Evolutionary conservation across 164 flowering plant genomes (phyloP).

Genomic region (Vitis amurensis): DNA sequence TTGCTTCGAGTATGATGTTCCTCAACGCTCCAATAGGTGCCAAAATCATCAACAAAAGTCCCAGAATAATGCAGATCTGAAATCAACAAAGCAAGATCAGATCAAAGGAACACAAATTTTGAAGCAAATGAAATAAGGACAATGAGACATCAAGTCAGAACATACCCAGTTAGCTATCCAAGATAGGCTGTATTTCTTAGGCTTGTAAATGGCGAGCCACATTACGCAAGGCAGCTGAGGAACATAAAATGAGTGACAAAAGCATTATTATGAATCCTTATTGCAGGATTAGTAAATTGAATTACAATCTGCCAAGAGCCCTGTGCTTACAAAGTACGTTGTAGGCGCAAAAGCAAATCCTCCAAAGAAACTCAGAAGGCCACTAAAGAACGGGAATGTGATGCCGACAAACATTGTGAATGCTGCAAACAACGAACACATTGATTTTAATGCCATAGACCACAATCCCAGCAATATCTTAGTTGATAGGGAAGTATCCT

Average conservation of each 20-base stretch:
- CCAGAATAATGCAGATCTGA: slow-evolving; percentile 50
- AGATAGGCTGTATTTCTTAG: slow-evolving; percentile 16
- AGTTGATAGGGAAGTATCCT: not conserved
- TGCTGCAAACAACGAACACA: slow-evolving; percentile 22
- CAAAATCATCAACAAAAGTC: slow-evolving; percentile 33
- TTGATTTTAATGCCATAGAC: not conserved
- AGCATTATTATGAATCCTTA: not conserved
- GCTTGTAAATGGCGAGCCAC: slow-evolving; percentile 23
- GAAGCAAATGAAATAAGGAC: not conserved
- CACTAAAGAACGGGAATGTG: slow-evolving; percentile 58
- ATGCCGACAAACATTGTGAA: slow-evolving; percentile 48
- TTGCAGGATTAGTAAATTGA: not conserved
- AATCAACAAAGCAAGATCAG: slow-evolving; percentile 10
- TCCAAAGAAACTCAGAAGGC: slow-evolving; percentile 56
- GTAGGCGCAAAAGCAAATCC: slow-evolving; percentile 67
- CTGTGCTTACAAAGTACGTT: slow-evolving; percentile 54
- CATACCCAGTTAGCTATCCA: slow-evolving; percentile 29
- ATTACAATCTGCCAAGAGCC: not conserved
- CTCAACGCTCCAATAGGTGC: slow-evolving; percentile 57
- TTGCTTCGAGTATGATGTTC: slow-evolving; percentile 39
- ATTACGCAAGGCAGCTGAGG: slow-evolving; percentile 23
- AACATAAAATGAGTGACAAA: not conserved
- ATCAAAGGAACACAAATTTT: not conserved
- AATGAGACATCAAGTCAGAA: not conserved
- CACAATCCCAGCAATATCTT: not conserved